A percentile compares a stretch with the other conserved stretches of the same genome.
phyloP scores from a whole-genome alignment of 1,284 basidiomycete genomes.

The Kwoniella shivajii region DNA sequence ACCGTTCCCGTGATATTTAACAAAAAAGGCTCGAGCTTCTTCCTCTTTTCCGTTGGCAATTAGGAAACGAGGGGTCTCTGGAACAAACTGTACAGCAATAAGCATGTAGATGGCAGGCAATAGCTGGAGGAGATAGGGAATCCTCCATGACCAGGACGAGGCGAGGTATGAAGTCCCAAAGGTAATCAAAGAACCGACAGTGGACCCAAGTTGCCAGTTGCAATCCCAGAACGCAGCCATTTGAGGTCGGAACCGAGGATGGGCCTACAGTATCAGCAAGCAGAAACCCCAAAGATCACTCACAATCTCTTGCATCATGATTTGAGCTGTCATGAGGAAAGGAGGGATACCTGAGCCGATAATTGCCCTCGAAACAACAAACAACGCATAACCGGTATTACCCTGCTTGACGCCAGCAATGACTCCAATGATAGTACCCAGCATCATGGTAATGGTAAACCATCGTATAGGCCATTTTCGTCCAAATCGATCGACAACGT shows the following conservation, averaged over 20 bases:
- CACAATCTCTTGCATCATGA: conserved; percentile 24
- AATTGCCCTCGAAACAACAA: conserved; percentile 15
- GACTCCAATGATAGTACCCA: conserved; percentile 10
- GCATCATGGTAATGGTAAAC: conserved; percentile 7
- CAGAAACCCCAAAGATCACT: background rate
- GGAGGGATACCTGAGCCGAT: conserved; percentile 14
- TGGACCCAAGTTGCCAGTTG: conserved; percentile 12
- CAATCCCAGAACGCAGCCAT: conserved; percentile 20
- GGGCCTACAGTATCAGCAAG: conserved; percentile 1
- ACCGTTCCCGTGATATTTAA: conserved; percentile 72
- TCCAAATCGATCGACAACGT: conserved; percentile 10
- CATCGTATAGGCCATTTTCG: conserved; percentile 11
- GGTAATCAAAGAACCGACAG: conserved; percentile 24
- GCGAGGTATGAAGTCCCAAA: conserved; percentile 31
- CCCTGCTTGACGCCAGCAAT: conserved; percentile 6
- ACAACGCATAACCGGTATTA: conserved; percentile 8
- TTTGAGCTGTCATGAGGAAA: conserved; percentile 19
- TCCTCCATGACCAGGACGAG: conserved; percentile 23
- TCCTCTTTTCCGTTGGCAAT: conserved; percentile 53
- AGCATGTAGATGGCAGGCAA: conserved; percentile 17
- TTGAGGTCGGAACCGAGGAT: conserved; percentile 17
- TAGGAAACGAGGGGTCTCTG: conserved; percentile 35
- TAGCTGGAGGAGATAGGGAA: conserved; percentile 22
- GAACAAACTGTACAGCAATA: conserved; percentile 25
- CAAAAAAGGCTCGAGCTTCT: conserved; percentile 70